Conservation (phyloP, 352 stramenopile species). For the Phytophthora ramorum region DNA sequence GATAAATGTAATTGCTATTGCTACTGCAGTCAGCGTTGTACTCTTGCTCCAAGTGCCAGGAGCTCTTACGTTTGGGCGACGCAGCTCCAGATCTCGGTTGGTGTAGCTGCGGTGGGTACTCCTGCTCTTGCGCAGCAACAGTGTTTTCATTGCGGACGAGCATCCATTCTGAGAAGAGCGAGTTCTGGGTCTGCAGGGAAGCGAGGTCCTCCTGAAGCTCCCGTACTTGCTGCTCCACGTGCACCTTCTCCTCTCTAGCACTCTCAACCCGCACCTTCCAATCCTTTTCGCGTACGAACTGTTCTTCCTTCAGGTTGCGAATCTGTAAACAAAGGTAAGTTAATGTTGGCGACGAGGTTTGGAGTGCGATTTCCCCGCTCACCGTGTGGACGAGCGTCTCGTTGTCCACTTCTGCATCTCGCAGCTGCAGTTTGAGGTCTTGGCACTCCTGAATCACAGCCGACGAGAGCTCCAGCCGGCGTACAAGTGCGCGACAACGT, state of each 20-base stretch:
- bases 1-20: constrained; percentile 13
- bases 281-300: constrained; percentile 65
- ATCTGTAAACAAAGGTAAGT: constrained; percentile 49
- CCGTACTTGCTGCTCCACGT: constrained; percentile 46
- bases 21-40: constrained; percentile 22
- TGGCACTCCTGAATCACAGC: constrained; percentile 57
- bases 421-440: constrained; percentile 69
- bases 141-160: constrained; percentile 73
- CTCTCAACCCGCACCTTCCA: constrained; percentile 69
- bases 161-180: constrained; percentile 83
- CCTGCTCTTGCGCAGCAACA: constrained; percentile 35
- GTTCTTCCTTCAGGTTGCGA: constrained; percentile 72
- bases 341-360: neutral
- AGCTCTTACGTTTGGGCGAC: constrained; percentile 12
- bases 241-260: constrained; percentile 52
- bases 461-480: constrained; percentile 63
- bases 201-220: constrained; percentile 71
- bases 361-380: neutral
- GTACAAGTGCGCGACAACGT: constrained; percentile 70
- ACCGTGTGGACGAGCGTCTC: constrained; percentile 73
- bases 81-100: constrained; percentile 9
- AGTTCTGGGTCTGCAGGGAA: constrained; percentile 68
- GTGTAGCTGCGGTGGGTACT: constrained; percentile 4
- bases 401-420: constrained; percentile 73
- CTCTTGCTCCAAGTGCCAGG: constrained; percentile 24